A percentile compares a stretch with the other conserved stretches of the same genome.
These are phyloP conservation scores for Diaporthe ampelina DNA, from an alignment of 2,329 filamentous ascomycete genomes.

Conservation along the genomic window DNA sequence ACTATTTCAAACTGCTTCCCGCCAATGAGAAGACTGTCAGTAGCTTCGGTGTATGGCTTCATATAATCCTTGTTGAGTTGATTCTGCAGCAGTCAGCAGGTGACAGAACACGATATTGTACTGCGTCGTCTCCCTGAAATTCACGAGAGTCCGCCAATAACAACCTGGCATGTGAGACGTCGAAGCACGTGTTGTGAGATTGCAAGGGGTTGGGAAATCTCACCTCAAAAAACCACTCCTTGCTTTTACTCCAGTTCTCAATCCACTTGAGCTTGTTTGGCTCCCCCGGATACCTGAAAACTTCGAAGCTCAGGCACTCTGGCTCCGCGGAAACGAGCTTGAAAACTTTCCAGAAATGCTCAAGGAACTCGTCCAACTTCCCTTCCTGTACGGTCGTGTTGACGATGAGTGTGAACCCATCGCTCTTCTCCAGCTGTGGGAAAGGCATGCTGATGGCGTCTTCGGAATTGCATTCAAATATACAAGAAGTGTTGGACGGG, in stretches of 20 bases:
- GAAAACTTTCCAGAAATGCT: background rate
- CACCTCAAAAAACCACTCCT: constrained; percentile 16
- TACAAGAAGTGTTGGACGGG: too few species aligned
- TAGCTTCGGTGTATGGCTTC: constrained; percentile 5
- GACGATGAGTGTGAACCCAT: constrained; percentile 10
- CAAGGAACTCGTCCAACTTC: constrained; percentile 9
- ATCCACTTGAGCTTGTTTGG: constrained; percentile 22
- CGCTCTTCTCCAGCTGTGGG: background rate
- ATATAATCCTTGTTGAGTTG: constrained; percentile 19
- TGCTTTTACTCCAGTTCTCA: constrained; percentile 22
- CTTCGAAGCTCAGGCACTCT: constrained; percentile 25
- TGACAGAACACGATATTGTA: background rate
- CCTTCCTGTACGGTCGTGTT: background rate
- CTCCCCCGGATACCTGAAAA: constrained; percentile 1
- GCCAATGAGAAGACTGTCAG: background rate
- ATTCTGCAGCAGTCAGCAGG: background rate
- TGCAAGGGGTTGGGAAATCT: background rate
- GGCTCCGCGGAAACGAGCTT: background rate
- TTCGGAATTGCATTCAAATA: background rate
- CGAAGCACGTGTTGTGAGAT: background rate
- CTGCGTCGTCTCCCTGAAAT: background rate
- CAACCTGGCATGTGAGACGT: background rate
- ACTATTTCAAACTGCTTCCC: background rate
- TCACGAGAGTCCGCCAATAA: too few species aligned
- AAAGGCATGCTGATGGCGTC: background rate